Percentiles rank a stretch among this genome's conserved stretches.
Conservation (phyloP, 2,329 filamentous ascomycete genomes). For the Botrytis cinerea region DNA sequence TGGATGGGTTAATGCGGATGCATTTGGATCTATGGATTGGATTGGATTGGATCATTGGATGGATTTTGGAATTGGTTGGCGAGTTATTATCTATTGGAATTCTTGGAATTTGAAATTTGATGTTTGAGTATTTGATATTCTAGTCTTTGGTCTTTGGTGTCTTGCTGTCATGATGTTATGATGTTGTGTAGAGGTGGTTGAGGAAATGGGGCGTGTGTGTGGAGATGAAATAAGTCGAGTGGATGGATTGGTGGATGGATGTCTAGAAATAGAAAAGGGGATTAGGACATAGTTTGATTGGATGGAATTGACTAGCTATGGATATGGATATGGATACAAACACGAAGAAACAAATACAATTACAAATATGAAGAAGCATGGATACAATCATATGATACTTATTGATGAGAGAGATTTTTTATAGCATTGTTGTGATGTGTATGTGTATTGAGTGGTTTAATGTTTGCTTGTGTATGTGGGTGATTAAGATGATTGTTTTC, state of each 20-base stretch:
- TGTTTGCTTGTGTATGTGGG: too few relatives aligned
- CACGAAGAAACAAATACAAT: neutral
- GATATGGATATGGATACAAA: neutral
- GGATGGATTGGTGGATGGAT: neutral
- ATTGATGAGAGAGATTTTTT: neutral
- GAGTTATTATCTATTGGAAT: neutral
- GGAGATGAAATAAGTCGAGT: neutral
- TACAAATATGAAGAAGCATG: neutral
- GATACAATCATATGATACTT: neutral
- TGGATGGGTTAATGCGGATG: constrained; percentile 9
- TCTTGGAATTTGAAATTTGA: neutral
- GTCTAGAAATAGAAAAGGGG: neutral
- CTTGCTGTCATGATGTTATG: neutral
- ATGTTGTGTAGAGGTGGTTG: neutral
- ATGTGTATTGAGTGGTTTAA: too few relatives aligned
- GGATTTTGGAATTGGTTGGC: neutral
- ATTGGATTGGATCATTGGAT: neutral
- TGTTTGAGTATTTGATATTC: constrained; percentile 1
- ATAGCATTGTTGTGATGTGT: too few relatives aligned
- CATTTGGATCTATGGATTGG: neutral
- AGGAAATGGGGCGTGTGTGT: neutral
- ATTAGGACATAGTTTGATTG: neutral
- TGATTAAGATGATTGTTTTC: too few relatives aligned
- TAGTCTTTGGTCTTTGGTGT: neutral
- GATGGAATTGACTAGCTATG: neutral